These are phyloP conservation scores for Penicillium digitatum DNA, from an alignment of 2,329 filamentous ascomycete species.

Conservation along the genomic window DNA sequence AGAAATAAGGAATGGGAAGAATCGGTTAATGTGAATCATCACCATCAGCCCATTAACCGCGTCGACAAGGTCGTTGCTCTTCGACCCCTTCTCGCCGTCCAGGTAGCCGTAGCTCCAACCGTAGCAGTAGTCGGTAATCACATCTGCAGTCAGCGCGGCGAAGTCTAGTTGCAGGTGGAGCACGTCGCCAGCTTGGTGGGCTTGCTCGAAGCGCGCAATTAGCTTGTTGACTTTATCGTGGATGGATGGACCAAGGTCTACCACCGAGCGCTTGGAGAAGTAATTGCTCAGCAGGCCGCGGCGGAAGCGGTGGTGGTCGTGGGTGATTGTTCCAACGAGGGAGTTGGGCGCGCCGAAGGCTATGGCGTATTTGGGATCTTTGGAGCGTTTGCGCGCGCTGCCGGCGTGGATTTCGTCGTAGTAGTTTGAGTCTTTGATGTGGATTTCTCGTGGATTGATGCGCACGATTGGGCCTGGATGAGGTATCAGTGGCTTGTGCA, in stretches of 20 bases:
- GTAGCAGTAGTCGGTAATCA: conserved; percentile 40
- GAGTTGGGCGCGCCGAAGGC: conserved; percentile 19
- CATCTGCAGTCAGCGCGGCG: conserved; percentile 34
- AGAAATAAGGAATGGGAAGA: conserved; percentile 29
- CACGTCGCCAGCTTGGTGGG: conserved; percentile 12
- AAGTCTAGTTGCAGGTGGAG: conserved; percentile 26
- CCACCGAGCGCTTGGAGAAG: conserved; percentile 44
- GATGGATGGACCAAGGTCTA: conserved; percentile 38
- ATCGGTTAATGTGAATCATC: conserved; percentile 25
- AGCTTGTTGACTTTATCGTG: conserved; percentile 33
- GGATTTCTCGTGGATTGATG: conserved; percentile 37
- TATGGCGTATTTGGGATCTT: conserved; percentile 18
- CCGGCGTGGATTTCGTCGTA: conserved; percentile 34
- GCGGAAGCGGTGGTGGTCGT: conserved; percentile 43
- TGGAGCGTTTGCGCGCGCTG: conserved; percentile 17
- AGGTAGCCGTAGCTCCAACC: conserved; percentile 34
- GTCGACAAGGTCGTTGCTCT: conserved; percentile 25
- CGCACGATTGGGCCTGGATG: conserved; percentile 37
- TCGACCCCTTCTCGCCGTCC: conserved; percentile 23
- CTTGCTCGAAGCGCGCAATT: conserved; percentile 23
- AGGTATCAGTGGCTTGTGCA: not conserved
- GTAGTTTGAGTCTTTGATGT: conserved; percentile 36
- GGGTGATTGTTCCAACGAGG: conserved; percentile 34
- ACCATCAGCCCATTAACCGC: conserved; percentile 24
- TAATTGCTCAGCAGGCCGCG: conserved; percentile 43